Evolutionary conservation across 495 filamentous ascomycete species (phyloP).

Genomic region (Glarea lozoyensis): DNA sequence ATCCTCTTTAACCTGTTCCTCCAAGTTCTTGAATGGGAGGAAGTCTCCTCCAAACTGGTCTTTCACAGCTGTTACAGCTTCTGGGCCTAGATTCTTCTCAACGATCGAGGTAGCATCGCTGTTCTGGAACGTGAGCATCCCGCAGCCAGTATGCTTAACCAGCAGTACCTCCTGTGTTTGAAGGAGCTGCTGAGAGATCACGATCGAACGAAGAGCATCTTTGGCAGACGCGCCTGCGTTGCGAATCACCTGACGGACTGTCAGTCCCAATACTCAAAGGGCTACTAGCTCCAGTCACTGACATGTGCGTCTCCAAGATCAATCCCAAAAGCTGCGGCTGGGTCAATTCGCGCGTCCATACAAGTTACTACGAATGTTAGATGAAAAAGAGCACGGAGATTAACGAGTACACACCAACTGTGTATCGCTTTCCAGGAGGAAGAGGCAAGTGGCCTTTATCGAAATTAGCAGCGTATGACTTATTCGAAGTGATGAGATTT

Average conservation of each 20-base stretch:
- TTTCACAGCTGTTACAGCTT: conserved; percentile 28
- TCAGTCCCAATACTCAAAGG: conserved; percentile 62
- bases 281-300: conserved; percentile 60
- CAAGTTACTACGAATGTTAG: conserved; percentile 51
- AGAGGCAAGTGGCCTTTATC: conserved; percentile 56
- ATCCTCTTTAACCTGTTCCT: conserved; percentile 57
- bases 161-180: conserved; percentile 52
- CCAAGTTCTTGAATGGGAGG: conserved; percentile 54
- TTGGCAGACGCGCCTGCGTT: conserved; percentile 61
- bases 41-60: conserved; percentile 42
- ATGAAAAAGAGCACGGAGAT: not conserved
- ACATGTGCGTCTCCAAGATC: conserved; percentile 30
- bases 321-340: conserved; percentile 63
- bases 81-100: conserved; percentile 45
- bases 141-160: conserved; percentile 74
- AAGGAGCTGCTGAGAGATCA: conserved; percentile 75
- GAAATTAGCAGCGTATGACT: conserved; percentile 52
- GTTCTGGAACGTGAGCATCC: conserved; percentile 75
- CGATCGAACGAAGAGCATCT: conserved; percentile 63
- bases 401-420: conserved; percentile 32
- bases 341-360: conserved; percentile 80
- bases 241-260: conserved; percentile 48
- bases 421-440: conserved; percentile 63
- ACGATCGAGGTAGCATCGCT: conserved; percentile 50
- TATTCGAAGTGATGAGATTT: conserved; percentile 49